A percentile compares a stretch with the other conserved stretches of the same genome.
phyloP scores from a whole-genome alignment of 164 flowering plant genomes.

The Magnolia officinalis region DNA sequence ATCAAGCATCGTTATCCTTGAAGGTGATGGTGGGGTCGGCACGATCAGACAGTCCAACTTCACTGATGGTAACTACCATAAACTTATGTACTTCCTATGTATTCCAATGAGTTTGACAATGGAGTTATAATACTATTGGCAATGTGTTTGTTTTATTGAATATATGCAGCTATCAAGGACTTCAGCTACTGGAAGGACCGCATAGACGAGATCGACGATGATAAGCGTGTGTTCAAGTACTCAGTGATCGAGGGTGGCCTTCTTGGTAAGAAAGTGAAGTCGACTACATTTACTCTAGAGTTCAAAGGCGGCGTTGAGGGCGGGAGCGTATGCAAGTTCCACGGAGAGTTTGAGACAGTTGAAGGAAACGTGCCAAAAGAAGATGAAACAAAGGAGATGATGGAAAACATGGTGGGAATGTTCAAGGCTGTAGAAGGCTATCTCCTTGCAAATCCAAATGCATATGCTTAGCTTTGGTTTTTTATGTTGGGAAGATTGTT shows the following conservation, averaged over 20 bases:
- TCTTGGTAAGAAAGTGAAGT: slow-evolving; percentile 5
- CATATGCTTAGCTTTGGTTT: neutral
- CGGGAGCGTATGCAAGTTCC: neutral
- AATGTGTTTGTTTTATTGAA: too few species aligned
- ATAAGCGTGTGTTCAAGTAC: neutral
- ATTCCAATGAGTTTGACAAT: too few species aligned
- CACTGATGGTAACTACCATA: slow-evolving; percentile 1
- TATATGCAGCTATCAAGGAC: slow-evolving; percentile 1
- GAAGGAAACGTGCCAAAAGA: neutral
- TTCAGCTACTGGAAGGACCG: slow-evolving; percentile 8
- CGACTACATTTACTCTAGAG: neutral
- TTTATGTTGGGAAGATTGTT: neutral
- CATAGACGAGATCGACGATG: neutral
- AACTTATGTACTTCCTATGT: too few species aligned
- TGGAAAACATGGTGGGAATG: slow-evolving; percentile 3
- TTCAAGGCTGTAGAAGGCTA: slow-evolving; percentile 2
- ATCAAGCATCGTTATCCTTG: neutral
- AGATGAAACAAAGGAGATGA: neutral
- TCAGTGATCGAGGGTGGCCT: slow-evolving; percentile 9
- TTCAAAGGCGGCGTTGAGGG: slow-evolving; percentile 1
- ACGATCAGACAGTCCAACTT: neutral
- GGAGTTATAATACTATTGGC: too few species aligned
- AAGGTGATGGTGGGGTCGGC: slow-evolving; percentile 8
- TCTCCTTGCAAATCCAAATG: slow-evolving; percentile 4
- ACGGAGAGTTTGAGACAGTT: neutral